phyloP scores from a whole-genome alignment of 163 green algal species.

The Smithsoniella earleae region DNA sequence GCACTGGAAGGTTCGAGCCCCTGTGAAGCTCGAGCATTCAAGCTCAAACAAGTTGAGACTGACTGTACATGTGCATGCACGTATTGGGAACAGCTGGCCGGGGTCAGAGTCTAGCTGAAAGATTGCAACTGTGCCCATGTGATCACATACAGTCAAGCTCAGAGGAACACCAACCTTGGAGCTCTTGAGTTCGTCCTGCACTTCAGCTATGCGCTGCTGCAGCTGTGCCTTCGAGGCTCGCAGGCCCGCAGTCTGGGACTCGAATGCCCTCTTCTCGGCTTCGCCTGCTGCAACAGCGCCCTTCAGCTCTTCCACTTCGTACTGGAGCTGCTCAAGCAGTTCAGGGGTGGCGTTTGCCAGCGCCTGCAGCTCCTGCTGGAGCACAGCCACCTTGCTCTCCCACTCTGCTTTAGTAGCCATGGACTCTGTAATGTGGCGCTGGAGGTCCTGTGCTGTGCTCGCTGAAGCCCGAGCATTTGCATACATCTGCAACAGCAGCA shows the following conservation, averaged over 20 bases:
- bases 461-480: neutral
- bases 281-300: neutral
- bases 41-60: neutral
- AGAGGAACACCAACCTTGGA: neutral
- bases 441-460: slow-evolving; percentile 21
- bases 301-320: slow-evolving; percentile 22
- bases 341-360: slow-evolving; percentile 26
- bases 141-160: neutral
- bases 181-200: slow-evolving; percentile 11
- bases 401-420: slow-evolving; percentile 22
- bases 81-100: neutral
- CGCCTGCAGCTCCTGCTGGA: slow-evolving; percentile 23
- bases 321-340: slow-evolving; percentile 16
- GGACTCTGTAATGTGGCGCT: slow-evolving; percentile 20
- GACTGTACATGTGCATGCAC: neutral
- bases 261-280: slow-evolving; percentile 26
- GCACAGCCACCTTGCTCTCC: slow-evolving; percentile 30
- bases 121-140: too few relatives aligned
- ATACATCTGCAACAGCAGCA: slow-evolving; percentile 32
- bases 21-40: too few relatives aligned
- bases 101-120: too few relatives aligned
- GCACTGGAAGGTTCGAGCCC: too few relatives aligned
- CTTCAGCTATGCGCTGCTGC: neutral
- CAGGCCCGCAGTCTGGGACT: slow-evolving; percentile 20
- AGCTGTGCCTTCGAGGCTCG: slow-evolving; percentile 28